phyloP scores from a whole-genome alignment of 148 eudicot species.

The Persicaria maculosa region DNA sequence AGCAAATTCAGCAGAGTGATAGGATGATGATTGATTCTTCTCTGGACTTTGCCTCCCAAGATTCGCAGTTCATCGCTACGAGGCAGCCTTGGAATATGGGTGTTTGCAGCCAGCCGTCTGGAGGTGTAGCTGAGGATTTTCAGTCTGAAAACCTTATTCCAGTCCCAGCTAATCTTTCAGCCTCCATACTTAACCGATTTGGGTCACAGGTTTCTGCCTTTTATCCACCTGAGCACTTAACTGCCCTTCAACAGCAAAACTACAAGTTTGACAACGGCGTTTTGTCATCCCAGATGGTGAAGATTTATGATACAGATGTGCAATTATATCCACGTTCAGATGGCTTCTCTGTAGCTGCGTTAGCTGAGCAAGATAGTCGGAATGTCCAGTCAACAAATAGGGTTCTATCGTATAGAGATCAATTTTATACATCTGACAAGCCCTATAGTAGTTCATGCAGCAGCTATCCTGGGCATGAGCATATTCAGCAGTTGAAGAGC shows the following conservation, averaged over 20 bases:
- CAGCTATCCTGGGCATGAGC: constrained; percentile 38
- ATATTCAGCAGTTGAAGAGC: constrained; percentile 47
- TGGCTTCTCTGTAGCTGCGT: constrained; percentile 24
- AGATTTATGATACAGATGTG: constrained; percentile 26
- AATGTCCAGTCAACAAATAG: constrained; percentile 28
- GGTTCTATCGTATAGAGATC: constrained; percentile 27
- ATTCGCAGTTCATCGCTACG: constrained; percentile 17
- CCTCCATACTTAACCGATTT: constrained; percentile 15
- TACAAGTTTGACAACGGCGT: constrained; percentile 22
- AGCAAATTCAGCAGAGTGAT: constrained; percentile 18
- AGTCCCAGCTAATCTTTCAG: constrained; percentile 19
- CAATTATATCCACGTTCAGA: constrained; percentile 26
- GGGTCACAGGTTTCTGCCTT: constrained; percentile 21
- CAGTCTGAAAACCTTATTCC: constrained; percentile 16
- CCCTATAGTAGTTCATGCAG: constrained; percentile 24
- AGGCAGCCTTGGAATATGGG: constrained; percentile 29
- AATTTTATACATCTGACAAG: constrained; percentile 24
- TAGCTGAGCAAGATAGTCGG: constrained; percentile 20
- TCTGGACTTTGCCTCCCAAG: constrained; percentile 18
- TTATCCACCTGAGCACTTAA: constrained; percentile 19
- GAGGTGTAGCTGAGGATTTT: constrained; percentile 16
- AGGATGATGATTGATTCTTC: constrained; percentile 21
- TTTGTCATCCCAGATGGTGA: constrained; percentile 22
- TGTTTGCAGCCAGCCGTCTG: constrained; percentile 13
- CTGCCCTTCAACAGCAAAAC: constrained; percentile 23